Percentiles rank a stretch among this genome's conserved stretches.
phyloP scores from a whole-genome alignment of 2,329 filamentous ascomycete genomes.

The Fusarium irregulare region DNA sequence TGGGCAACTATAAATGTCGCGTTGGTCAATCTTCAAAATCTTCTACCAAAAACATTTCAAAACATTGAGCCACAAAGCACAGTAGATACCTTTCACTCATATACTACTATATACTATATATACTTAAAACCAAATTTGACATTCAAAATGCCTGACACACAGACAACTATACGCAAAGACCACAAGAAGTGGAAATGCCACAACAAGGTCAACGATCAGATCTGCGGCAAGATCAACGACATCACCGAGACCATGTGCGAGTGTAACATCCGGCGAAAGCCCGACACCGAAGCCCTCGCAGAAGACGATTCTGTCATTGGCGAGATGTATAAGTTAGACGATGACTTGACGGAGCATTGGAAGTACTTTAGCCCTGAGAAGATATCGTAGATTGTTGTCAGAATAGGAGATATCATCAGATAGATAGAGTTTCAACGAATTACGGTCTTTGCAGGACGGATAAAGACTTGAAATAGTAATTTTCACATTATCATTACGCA shows the following conservation, averaged over 20 bases:
- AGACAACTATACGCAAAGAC: not conserved
- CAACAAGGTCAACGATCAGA: not conserved
- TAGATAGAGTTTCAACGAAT: accelerated
- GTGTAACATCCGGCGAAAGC: not conserved
- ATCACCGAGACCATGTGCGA: not conserved
- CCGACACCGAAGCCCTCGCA: not conserved
- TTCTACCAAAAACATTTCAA: not conserved
- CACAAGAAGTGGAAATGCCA: slow-evolving; percentile 25
- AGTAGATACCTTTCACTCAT: not conserved
- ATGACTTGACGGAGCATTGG: not conserved
- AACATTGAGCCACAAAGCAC: not conserved
- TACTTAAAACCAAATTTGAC: not conserved
- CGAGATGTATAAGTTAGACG: not conserved
- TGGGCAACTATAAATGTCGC: not conserved
- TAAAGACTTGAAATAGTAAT: not conserved
- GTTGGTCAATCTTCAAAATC: not conserved
- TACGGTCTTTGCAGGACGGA: not conserved
- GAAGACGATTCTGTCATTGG: not conserved
- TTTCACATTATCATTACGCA: too few species aligned
- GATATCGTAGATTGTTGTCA: not conserved
- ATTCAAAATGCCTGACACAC: not conserved
- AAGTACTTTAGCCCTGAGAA: not conserved
- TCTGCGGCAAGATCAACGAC: not conserved
- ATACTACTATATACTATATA: not conserved
- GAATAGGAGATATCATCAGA: too few species aligned